Conservation (phyloP, 805 yeast genomes). For the Candida lessepsii region DNA sequence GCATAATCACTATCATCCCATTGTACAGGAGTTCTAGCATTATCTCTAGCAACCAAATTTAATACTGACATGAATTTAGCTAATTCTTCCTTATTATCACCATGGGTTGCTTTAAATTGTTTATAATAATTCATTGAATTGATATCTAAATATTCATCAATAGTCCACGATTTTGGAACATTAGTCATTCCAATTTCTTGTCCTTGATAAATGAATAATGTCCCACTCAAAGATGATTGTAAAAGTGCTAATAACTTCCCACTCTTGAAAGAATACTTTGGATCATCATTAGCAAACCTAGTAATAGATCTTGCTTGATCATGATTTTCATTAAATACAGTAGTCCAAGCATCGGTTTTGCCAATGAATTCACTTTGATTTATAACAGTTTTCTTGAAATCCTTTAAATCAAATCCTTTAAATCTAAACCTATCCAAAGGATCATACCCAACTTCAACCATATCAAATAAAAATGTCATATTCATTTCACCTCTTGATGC, state of each 20-base stretch:
- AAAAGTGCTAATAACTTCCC: slow-evolving; percentile 51
- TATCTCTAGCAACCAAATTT: slow-evolving; percentile 47
- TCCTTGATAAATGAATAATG: slow-evolving; percentile 58
- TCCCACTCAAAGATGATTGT: slow-evolving; percentile 49
- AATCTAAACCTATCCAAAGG: slow-evolving; percentile 36
- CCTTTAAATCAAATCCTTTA: slow-evolving; percentile 34
- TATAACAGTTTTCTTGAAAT: slow-evolving; percentile 41
- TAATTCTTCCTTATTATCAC: slow-evolving; percentile 9
- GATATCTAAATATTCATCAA: slow-evolving; percentile 52
- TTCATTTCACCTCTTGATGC: slow-evolving; percentile 37
- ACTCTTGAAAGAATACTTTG: slow-evolving; percentile 28
- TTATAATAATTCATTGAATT: slow-evolving; percentile 44
- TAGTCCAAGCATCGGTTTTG: slow-evolving; percentile 55
- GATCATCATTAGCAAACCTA: slow-evolving; percentile 46
- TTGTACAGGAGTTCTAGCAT: slow-evolving; percentile 57
- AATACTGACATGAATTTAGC: slow-evolving; percentile 29
- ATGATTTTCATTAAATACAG: slow-evolving; percentile 56
- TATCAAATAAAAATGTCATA: slow-evolving; percentile 37
- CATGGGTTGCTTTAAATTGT: slow-evolving; percentile 27
- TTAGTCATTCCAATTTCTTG: slow-evolving; percentile 61
- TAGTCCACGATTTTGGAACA: slow-evolving; percentile 41
- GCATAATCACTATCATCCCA: slow-evolving; percentile 48
- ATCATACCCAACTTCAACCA: slow-evolving; percentile 39
- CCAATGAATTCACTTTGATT: slow-evolving; percentile 39
- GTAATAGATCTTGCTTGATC: slow-evolving; percentile 59